Evolutionary conservation across 2,329 filamentous ascomycete species (phyloP).

Genomic region (Cyclaneusma minus): DNA sequence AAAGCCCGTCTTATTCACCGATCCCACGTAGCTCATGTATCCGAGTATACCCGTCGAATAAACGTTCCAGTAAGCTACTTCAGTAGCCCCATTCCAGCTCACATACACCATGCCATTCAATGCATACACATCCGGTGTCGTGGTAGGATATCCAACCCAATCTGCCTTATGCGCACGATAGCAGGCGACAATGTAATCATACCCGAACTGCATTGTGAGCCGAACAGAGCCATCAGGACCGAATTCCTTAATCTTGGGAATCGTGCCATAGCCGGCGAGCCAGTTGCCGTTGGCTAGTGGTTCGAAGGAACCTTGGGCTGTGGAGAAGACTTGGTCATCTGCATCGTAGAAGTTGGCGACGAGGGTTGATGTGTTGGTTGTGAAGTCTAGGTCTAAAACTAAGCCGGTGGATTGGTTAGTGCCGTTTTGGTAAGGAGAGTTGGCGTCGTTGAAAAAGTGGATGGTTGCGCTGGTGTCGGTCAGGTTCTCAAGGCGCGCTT

Average conservation of each 20-base stretch:
- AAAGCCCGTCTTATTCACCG: no score
- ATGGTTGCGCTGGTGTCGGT: conserved; percentile 11
- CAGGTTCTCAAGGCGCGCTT: conserved; percentile 16
- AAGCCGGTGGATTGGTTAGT: conserved; percentile 12
- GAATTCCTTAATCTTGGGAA: conserved; percentile 5
- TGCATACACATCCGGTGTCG: no score
- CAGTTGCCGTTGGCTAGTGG: conserved; percentile 3
- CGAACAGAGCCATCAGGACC: conserved; percentile 2
- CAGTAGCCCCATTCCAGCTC: no score
- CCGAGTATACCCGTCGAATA: no score
- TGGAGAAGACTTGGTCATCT: no score
- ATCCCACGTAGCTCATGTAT: no score
- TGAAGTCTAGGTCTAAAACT: conserved; percentile 6
- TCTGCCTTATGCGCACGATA: conserved; percentile 4
- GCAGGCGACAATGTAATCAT: background rate
- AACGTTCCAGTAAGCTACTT: no score
- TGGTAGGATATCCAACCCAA: conserved; percentile 4
- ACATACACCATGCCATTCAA: no score
- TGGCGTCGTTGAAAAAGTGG: conserved; percentile 22
- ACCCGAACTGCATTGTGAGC: conserved; percentile 5
- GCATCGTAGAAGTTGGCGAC: no score
- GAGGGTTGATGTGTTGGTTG: no score
- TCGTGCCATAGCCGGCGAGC: conserved; percentile 4
- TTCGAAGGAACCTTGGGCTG: conserved; percentile 3
- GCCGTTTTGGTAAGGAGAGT: conserved; percentile 9